These are phyloP conservation scores for Noccaea bulbosa DNA, from an alignment of 345 rosid genomes.

Conservation along the genomic window DNA sequence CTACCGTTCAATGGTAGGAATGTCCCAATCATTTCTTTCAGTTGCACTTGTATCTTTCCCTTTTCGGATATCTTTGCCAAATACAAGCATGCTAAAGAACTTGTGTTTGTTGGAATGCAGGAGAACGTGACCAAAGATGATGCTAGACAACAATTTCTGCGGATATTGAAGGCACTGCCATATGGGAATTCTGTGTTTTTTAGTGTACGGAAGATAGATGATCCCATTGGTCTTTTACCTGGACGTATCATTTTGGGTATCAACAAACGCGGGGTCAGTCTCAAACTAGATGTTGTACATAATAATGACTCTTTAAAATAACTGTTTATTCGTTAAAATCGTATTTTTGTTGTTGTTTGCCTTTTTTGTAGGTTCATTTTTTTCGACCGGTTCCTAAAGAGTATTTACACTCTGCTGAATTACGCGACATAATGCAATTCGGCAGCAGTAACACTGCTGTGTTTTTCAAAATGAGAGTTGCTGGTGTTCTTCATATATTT, in stretches of 20 bases:
- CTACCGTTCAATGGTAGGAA: slow-evolving; percentile 77
- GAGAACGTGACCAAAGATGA: slow-evolving; percentile 94
- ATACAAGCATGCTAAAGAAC: slow-evolving; percentile 16
- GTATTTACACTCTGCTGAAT: slow-evolving; percentile 91
- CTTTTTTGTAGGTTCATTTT: slow-evolving; percentile 72
- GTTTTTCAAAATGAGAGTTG: slow-evolving; percentile 98
- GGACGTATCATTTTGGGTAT: slow-evolving; percentile 93
- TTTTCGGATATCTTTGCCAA: slow-evolving; percentile 1
- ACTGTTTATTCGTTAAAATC: slow-evolving; percentile 1
- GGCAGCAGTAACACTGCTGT: slow-evolving; percentile 99
- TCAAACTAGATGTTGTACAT: slow-evolving; percentile 11
- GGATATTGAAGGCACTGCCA: slow-evolving; percentile 78
- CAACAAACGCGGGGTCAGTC: slow-evolving; percentile 94
- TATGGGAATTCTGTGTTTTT: slow-evolving; percentile 97
- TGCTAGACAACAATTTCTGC: slow-evolving; percentile 90
- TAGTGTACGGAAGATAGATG: slow-evolving; percentile 92
- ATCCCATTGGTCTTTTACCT: slow-evolving; percentile 96
- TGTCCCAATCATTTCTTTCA: slow-evolving; percentile 9
- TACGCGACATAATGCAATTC: slow-evolving; percentile 98
- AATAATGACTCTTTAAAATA: neutral
- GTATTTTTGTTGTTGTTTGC: slow-evolving; percentile 27
- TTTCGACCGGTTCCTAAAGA: slow-evolving; percentile 98
- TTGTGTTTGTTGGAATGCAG: slow-evolving; percentile 46
- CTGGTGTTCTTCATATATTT: slow-evolving; percentile 96
- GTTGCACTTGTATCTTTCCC: slow-evolving; percentile 3